Evolutionary conservation across 805 yeast species (phyloP), one percentile per base, ranked within the genome.

Genomic region (Diddensiella santjacobensis): DNA sequence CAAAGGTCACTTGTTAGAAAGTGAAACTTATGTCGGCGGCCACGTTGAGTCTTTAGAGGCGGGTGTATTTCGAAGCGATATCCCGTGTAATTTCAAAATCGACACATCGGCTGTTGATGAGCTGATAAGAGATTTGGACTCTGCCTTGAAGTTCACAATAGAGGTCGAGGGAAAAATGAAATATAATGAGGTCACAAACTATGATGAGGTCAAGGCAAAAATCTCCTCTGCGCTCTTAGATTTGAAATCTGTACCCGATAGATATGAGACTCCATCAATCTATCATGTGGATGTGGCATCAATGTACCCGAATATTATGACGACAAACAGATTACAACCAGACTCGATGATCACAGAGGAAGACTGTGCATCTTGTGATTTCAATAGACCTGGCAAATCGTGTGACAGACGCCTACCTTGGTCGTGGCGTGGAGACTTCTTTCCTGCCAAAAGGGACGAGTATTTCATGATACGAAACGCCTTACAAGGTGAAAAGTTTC

Each of bases 201-300:
- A 79, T 56, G 87, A 88, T 8, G 95, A 86, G 56, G 75, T 93
- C 17, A 76, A 79, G 59, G 66, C 77, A 3, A 69, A 77, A 33
- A 82, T 95, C 49, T 74, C 73, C 37, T 56, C 61, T 0, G 71
- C 73, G 56, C 70, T 93, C 11, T 50, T 74, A n/a, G 85, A 74
- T 2, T 67, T 93, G 44, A 81, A 78, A 52, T 64, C 71, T 1
- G 74, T 74, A 33, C 90, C 91, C 1, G 72, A 72, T 31, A 73
- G 97, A 56, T 64, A 65, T 10, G 98, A 93, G 59, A 71, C 71
- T 8, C 99, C 99, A 0, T 71, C 87, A 41, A 93, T 93, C 54
- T 93, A 95, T 60, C 99, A 93, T 62, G 96, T 95, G 31, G 99
- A 93, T 71, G 99, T 93, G 44, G 97, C 99, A 0, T 93, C 99